These are phyloP conservation scores for Pseudoscleropodium purum DNA, from an alignment of 225 moss, liverwort and hornwort species.

Conservation along the genomic window DNA sequence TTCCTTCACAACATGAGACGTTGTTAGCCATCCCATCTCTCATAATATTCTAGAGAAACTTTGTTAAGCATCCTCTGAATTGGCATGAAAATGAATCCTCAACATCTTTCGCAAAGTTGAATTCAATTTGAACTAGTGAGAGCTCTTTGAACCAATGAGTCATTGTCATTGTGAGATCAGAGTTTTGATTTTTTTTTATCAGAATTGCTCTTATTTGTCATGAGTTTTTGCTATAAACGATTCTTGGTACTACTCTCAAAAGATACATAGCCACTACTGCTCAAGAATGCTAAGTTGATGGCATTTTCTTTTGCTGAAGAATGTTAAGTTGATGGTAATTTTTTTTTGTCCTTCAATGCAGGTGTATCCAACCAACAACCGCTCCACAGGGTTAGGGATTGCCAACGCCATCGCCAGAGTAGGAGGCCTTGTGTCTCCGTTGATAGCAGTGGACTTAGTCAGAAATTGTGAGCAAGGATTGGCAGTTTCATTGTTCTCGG, in stretches of 20 bases:
- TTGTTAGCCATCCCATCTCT: not conserved
- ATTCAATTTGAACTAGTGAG: not conserved
- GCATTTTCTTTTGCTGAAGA: no score
- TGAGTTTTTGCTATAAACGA: not conserved
- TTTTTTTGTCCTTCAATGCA: not conserved
- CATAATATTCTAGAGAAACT: not conserved
- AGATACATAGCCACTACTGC: not conserved
- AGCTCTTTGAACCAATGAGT: not conserved
- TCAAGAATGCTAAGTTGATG: not conserved
- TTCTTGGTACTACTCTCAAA: not conserved
- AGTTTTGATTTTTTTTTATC: not conserved
- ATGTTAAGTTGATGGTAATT: not conserved
- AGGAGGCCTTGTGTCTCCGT: constrained; percentile 69
- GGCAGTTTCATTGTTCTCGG: constrained; percentile 57
- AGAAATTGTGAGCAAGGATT: constrained; percentile 51
- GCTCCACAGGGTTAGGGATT: constrained; percentile 71
- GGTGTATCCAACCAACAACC: constrained; percentile 74
- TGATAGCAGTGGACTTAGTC: constrained; percentile 75
- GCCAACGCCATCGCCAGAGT: constrained; percentile 67
- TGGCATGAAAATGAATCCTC: not conserved
- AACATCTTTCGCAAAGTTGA: not conserved
- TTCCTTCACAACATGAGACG: not conserved
- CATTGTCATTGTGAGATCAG: not conserved
- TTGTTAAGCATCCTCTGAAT: not conserved
- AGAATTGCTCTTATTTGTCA: not conserved